Conservation (phyloP, 2,329 filamentous ascomycete genomes). For the Ophiostoma sp. region DNA sequence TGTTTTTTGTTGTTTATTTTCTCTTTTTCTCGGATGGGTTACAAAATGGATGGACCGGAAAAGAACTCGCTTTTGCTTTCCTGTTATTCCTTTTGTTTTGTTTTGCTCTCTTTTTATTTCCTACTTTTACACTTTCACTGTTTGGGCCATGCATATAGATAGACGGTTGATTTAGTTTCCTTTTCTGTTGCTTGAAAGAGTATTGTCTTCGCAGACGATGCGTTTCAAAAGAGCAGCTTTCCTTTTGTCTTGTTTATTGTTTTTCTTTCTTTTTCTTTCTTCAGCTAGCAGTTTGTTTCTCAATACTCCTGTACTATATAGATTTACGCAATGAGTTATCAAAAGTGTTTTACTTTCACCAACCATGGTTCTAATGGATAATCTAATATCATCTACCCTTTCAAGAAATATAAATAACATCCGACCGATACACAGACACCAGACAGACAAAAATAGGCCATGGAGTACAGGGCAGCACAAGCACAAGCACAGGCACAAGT, state of each 20-base stretch:
- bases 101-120: neutral
- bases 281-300: conserved; percentile 1
- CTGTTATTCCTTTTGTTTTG: neutral
- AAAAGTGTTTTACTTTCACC: neutral
- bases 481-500: neutral
- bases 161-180: conserved; percentile 17
- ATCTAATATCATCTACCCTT: too few relatives aligned
- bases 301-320: conserved; percentile 18
- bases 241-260: neutral
- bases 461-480: neutral
- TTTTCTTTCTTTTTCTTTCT: neutral
- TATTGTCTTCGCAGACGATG: neutral
- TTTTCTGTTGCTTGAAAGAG: neutral
- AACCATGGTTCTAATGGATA: neutral
- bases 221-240: neutral
- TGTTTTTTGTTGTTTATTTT: conserved; percentile 1
- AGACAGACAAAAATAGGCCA: neutral
- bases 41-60: conserved; percentile 17
- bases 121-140: neutral
- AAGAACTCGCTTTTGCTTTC: neutral
- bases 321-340: conserved; percentile 14
- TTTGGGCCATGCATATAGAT: conserved; percentile 25
- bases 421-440: neutral
- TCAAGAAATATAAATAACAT: too few relatives aligned
- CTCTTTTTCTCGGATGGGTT: conserved; percentile 8